Base-by-base conservation (phyloP, 2,329 filamentous ascomycete species). In the Aspergillus sp. region DNA sequence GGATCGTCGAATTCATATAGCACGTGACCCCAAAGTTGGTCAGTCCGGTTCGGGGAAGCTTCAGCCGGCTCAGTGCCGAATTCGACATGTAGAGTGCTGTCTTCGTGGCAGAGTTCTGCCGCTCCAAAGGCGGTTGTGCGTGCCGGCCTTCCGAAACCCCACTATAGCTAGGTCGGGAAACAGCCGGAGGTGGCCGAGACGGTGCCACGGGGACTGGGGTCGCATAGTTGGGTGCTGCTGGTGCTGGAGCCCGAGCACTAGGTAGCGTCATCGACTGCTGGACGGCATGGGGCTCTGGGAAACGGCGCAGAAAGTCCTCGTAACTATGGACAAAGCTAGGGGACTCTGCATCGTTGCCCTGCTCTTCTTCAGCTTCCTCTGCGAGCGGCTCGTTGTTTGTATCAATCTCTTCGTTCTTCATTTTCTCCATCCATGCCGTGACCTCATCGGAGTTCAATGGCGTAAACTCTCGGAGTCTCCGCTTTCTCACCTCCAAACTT, bases 1-100 rank as follows among this genome's bases (percentile, higher is more conserved):
- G 89, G 15, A 96, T 67, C 0, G 80, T 80, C n/a, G 85, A 80
- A 58, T 94, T 95, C 68, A 91, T 86, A 53, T 94, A 95, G 55
- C 89, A 95, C 43, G 82, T 88, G 29, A 82, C 80, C 1, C 78
- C 75, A 25, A 86, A 83, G 47, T 95, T 95, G 37, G 77, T 65
- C 8, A 95, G 69, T 0, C 89, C 88, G 8, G 84, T 82, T 22
- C 67, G 66, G n/a, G 78, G 72, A 46, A 76, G 66, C 56, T 63
- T 63, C 16, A 67, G 60, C 10, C 61, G 55, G 37, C 63, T 62
- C 30, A 67, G 54, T 29, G 63, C 48, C 26, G 58, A 57, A 43
- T 49, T 57, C 32, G 55, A 52, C 32, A 58, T 50, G 48, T 67
- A 63, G 7, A 69, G 47, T 2, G 64, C 60, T 20, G 62, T 60